A percentile compares a stretch with the other conserved stretches of the same genome.
These are phyloP conservation scores for Amoebophrya sp. DNA, from an alignment of 169 alveolate species.

Conservation along the genomic window DNA sequence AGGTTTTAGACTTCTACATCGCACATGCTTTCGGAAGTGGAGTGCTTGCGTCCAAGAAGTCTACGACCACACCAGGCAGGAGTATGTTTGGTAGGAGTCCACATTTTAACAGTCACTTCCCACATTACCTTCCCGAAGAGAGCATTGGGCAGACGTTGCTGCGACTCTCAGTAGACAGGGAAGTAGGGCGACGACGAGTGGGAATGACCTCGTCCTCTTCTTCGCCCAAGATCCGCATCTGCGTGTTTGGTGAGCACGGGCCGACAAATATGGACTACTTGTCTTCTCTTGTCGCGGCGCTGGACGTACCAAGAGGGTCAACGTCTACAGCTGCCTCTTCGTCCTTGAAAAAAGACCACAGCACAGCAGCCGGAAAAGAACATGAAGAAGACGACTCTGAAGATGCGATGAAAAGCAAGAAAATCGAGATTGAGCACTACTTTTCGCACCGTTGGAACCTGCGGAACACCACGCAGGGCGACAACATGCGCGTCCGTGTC, in stretches of 20 bases:
- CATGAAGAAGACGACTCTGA: neutral
- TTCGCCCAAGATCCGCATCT: neutral
- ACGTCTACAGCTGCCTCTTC: too few relatives aligned
- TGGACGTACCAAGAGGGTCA: too few relatives aligned
- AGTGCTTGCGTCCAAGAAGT: too few relatives aligned
- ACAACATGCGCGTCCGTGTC: neutral
- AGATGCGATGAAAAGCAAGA: neutral
- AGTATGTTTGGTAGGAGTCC: too few relatives aligned
- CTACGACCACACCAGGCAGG: too few relatives aligned
- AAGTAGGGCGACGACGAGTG: too few relatives aligned
- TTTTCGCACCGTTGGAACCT: neutral
- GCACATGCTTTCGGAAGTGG: neutral
- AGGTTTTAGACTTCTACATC: neutral
- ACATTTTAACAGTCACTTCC: too few relatives aligned
- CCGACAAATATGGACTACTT: constrained; percentile 11
- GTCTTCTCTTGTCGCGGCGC: neutral
- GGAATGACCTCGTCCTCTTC: too few relatives aligned
- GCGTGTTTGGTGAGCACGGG: neutral
- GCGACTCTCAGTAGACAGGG: too few relatives aligned
- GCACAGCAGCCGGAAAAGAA: neutral
- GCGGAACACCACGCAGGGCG: neutral
- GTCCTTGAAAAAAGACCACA: too few relatives aligned
- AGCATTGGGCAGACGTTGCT: too few relatives aligned
- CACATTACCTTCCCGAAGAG: too few relatives aligned
- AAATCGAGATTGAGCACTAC: neutral